Base-by-base conservation (phyloP, 768 basidiomycete species). In the Arthromyces matolae region DNA sequence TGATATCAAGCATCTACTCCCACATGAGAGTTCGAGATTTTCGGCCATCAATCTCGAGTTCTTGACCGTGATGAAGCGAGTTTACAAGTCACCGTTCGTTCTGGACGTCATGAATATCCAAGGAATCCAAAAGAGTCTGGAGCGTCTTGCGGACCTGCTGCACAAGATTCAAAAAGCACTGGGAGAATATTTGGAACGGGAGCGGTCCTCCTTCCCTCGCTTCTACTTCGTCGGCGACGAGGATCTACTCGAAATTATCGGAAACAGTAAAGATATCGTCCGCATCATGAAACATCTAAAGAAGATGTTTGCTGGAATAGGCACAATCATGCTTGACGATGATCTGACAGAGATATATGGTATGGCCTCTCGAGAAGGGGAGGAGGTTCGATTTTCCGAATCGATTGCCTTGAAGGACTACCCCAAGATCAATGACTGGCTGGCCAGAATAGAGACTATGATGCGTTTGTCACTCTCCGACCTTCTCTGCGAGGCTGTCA, bases 181-280 rank as follows among this genome's bases (percentile, higher is more conserved):
- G 3, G 96, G 96, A 66, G 96, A 99, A 73, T 99, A 99, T 62
- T 80, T 99, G 22, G 96, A 99, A 62, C 84, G 96, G 45, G 96
- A 99, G 62, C 86, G 96, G 47, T 86, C 95, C 4, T 93, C 92
- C 0, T 99, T 99, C 81, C 96, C 96, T 60, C 89, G 96, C 7
- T 99, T 99, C 75, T 99, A 99, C 71, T 99, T 99, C 60, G 93
- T 99, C 44, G 96, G 96, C 59, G 96, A 99, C 68, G 96, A 99
- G 63, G 96, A 99, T 64, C 71, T 99, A 51, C 77, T 99, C 53
- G 96, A 99, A 67, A 99, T 99, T 59, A 98, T 99, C 54, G 96
- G 96, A 54, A 99, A 99, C 72, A 96, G 93, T 78, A 99, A 97
- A 67, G 94, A 98, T 61, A 96, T 98, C 57, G 69, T 93, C 35